A percentile compares a stretch with the other conserved stretches of the same genome.
phyloP scores from a whole-genome alignment of 495 filamentous ascomycete genomes.

The Talaromyces adpressus region DNA sequence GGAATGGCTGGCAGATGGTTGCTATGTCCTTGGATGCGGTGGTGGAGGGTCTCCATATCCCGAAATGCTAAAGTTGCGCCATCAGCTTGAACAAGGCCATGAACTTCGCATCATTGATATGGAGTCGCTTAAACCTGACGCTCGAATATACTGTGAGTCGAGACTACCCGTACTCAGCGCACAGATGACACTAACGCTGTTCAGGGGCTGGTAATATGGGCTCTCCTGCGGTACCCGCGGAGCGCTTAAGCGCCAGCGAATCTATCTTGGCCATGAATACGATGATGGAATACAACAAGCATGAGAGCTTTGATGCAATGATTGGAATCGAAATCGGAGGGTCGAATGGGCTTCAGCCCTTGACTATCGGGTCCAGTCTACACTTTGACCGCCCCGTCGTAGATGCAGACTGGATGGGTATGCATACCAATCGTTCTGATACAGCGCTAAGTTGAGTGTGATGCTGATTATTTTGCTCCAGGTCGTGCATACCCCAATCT shows the following conservation, averaged over 20 bases:
- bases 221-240: conserved; percentile 22
- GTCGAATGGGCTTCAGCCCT: conserved; percentile 27
- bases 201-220: conserved; percentile 21
- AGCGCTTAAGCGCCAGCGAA: conserved; percentile 25
- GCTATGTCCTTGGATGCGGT: conserved; percentile 55
- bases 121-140: no score
- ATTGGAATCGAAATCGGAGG: conserved; percentile 32
- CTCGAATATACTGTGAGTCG: no score
- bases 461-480: neutral
- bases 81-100: no score
- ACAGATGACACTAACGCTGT: neutral
- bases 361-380: conserved; percentile 19
- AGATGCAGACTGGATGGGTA: conserved; percentile 32
- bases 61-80: conserved; percentile 12
- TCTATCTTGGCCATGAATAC: conserved; percentile 20
- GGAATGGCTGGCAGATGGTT: conserved; percentile 49
- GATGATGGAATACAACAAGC: conserved; percentile 22
- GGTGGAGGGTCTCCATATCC: conserved; percentile 39
- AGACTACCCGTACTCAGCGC: no score
- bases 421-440: neutral
- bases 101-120: no score
- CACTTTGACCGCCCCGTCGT: conserved; percentile 23
- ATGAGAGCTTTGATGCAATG: conserved; percentile 20
- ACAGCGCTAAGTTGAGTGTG: neutral
- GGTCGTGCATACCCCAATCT: conserved; percentile 26